Percentiles rank a stretch among this genome's conserved stretches.
Evolutionary conservation across 2,329 filamentous ascomycete species (phyloP).

Genomic region (Fusarium tricinctum): DNA sequence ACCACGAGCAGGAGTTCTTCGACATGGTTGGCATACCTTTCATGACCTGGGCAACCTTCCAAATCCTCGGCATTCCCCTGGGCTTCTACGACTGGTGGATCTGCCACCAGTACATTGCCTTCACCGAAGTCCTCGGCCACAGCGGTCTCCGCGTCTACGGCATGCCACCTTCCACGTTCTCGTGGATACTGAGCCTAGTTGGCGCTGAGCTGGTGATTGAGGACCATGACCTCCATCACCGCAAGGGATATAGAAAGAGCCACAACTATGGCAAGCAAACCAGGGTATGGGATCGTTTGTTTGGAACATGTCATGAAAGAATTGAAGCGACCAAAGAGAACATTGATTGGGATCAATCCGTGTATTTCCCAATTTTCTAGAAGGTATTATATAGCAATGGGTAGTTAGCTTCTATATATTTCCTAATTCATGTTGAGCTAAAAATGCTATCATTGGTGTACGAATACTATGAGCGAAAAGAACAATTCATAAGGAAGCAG

Average conservation of each 20-base stretch:
- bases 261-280: conserved; percentile 39
- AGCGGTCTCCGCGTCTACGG: conserved; percentile 27
- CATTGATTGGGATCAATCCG: conserved; percentile 23
- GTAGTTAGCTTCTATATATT: background rate
- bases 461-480: no score
- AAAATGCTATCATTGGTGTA: no score
- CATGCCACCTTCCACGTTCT: conserved; percentile 29
- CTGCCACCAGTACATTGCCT: conserved; percentile 36
- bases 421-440: no score
- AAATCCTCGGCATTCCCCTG: conserved; percentile 16
- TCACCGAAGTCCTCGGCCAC: conserved; percentile 34
- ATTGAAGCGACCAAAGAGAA: conserved; percentile 22
- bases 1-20: conserved; percentile 40
- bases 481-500: no score
- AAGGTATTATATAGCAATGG: background rate
- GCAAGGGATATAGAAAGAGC: conserved; percentile 35
- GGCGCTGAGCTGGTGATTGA: conserved; percentile 26
- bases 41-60: conserved; percentile 27
- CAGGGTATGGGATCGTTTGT: conserved; percentile 25
- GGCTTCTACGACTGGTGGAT: conserved; percentile 40
- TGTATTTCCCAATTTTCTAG: conserved; percentile 23
- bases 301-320: conserved; percentile 30
- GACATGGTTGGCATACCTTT: conserved; percentile 36
- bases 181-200: background rate
- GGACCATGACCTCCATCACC: conserved; percentile 37